These are phyloP conservation scores for Aspergillus brasiliensis DNA, from an alignment of 2,329 filamentous ascomycete genomes.

Conservation along the genomic window DNA sequence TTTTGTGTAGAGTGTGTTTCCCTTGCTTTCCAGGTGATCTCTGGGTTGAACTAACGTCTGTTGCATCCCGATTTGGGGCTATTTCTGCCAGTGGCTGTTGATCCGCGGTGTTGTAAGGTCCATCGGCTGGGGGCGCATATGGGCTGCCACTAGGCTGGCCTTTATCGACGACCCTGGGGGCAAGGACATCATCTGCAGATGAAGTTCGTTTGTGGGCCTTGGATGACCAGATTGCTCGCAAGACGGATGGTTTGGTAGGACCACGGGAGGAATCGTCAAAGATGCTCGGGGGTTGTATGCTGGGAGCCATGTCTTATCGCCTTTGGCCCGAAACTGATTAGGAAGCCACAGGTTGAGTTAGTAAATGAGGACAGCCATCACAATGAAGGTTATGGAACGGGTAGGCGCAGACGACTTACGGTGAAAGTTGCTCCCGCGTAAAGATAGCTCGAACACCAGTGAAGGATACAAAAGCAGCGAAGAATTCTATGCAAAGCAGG, in stretches of 20 bases:
- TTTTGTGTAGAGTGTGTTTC: slow-evolving; percentile 51
- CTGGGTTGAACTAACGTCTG: slow-evolving; percentile 26
- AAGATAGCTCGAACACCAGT: slow-evolving; percentile 11
- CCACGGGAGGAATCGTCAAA: slow-evolving; percentile 42
- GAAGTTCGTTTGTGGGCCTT: slow-evolving; percentile 53
- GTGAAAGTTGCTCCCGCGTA: slow-evolving; percentile 12
- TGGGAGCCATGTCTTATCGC: slow-evolving; percentile 37
- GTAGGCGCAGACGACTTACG: slow-evolving; percentile 20
- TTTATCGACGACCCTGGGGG: slow-evolving; percentile 35
- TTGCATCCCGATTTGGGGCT: slow-evolving; percentile 38
- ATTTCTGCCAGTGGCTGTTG: slow-evolving; percentile 42
- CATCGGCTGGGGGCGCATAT: slow-evolving; percentile 50
- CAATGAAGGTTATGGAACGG: slow-evolving; percentile 3
- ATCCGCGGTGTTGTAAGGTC: slow-evolving; percentile 45
- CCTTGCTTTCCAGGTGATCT: slow-evolving; percentile 43
- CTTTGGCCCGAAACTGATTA: slow-evolving; percentile 33
- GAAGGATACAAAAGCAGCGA: slow-evolving; percentile 1
- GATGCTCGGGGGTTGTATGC: slow-evolving; percentile 33
- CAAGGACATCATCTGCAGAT: slow-evolving; percentile 37
- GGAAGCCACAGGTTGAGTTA: slow-evolving; percentile 5
- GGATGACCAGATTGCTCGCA: slow-evolving; percentile 57
- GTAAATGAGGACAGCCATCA: not conserved
- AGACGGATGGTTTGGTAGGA: slow-evolving; percentile 46
- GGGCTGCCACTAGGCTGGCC: slow-evolving; percentile 45
- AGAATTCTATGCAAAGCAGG: slow-evolving; percentile 5